Conservation (phyloP, 306 rosid species). For the Vigna nakashimae region DNA sequence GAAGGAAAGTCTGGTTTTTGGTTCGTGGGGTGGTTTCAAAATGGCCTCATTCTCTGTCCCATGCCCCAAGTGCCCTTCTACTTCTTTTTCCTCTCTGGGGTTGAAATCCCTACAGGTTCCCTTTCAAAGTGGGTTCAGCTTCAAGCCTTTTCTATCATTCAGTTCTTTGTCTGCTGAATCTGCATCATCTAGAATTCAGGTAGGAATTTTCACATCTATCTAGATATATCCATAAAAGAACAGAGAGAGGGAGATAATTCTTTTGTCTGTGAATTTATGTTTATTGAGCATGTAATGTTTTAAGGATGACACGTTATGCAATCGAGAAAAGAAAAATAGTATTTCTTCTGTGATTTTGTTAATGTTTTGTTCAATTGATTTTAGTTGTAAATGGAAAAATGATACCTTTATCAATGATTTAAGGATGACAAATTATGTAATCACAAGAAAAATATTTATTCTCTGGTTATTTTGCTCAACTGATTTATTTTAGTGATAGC, state of each 20-base stretch:
- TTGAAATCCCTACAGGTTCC: constrained; percentile 42
- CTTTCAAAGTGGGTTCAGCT: constrained; percentile 45
- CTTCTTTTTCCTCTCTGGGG: constrained; percentile 47
- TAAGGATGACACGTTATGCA: neutral
- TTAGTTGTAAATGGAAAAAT: neutral
- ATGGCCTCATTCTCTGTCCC: constrained; percentile 75
- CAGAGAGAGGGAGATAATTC: neutral
- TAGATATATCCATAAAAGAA: too few species aligned
- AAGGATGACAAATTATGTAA: too few species aligned
- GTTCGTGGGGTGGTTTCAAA: constrained; percentile 43
- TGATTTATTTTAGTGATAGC: constrained; percentile 22
- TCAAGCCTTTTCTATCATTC: constrained; percentile 46
- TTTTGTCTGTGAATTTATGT: constrained; percentile 1
- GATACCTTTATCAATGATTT: neutral
- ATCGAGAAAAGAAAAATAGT: neutral
- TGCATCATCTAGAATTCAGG: constrained; percentile 46
- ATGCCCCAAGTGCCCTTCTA: constrained; percentile 58
- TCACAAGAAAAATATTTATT: neutral
- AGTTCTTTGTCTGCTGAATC: constrained; percentile 54
- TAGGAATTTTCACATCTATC: constrained; percentile 11
- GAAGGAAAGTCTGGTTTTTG: constrained; percentile 28
- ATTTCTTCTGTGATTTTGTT: neutral
- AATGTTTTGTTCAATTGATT: constrained; percentile 8
- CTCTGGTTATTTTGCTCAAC: neutral
- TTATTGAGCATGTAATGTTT: neutral